Conservation (phyloP, 495 filamentous ascomycete species). For the Aspergillus panamensis region DNA sequence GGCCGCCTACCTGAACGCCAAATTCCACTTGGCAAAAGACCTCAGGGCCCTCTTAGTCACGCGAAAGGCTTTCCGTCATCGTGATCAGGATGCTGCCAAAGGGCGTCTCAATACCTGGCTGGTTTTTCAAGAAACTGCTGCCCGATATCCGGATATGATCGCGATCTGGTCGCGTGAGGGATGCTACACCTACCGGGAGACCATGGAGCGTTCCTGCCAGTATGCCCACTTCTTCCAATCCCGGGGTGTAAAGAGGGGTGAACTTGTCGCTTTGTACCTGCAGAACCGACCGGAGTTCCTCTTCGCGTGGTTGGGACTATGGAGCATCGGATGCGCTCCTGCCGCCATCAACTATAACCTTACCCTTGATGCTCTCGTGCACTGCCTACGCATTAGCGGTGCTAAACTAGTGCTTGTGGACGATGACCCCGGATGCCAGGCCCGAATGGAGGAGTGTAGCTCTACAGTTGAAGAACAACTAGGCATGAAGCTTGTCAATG, state of each 20-base stretch:
- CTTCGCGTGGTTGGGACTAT: constrained; percentile 57
- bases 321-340: constrained; percentile 63
- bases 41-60: constrained; percentile 32
- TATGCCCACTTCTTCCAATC: constrained; percentile 63
- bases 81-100: constrained; percentile 36
- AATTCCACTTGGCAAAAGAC: constrained; percentile 63
- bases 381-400: constrained; percentile 62
- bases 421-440: constrained; percentile 51
- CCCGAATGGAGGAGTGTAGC: constrained; percentile 53
- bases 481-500: constrained; percentile 50
- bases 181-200: constrained; percentile 60
- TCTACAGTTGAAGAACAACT: constrained; percentile 46
- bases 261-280: constrained; percentile 67
- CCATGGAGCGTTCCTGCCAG: constrained; percentile 52
- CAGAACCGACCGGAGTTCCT: constrained; percentile 67
- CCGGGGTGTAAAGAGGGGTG: constrained; percentile 58
- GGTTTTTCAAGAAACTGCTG: constrained; percentile 55
- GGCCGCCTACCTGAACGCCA: constrained; percentile 66
- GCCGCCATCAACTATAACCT: constrained; percentile 74
- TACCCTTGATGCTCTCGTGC: constrained; percentile 59
- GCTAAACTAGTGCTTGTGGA: constrained; percentile 64
- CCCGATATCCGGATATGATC: constrained; percentile 43
- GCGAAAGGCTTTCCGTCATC: constrained; percentile 35
- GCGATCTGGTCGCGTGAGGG: constrained; percentile 66
- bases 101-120: constrained; percentile 61